phyloP scores from a whole-genome alignment of 805 yeast species.

The Zygoascus tannicola region DNA sequence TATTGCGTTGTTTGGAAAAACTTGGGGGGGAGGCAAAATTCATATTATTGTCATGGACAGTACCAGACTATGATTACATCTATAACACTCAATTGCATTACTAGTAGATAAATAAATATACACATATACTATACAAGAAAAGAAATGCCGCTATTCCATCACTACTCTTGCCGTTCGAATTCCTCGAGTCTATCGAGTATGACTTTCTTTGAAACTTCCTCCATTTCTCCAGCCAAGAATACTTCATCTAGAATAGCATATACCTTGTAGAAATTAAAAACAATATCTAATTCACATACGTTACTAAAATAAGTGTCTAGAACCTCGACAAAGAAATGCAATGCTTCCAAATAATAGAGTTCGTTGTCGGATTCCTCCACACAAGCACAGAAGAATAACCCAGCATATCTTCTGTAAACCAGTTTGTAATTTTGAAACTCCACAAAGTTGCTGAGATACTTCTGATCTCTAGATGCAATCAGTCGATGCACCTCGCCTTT shows the following conservation, averaged over 20 bases:
- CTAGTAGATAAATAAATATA: too few relatives aligned
- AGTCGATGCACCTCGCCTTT: conserved; percentile 66
- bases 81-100: too few relatives aligned
- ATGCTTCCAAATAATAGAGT: conserved; percentile 68
- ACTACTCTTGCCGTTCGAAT: conserved; percentile 52
- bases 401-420: conserved; percentile 86
- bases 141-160: background rate
- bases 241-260: conserved; percentile 79
- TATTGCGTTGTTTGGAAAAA: too few relatives aligned
- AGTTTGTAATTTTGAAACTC: conserved; percentile 59
- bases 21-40: too few relatives aligned
- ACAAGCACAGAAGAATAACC: conserved; percentile 78
- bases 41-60: too few relatives aligned
- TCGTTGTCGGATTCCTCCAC: conserved; percentile 77
- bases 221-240: conserved; percentile 82
- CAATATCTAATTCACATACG: conserved; percentile 89
- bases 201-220: conserved; percentile 67
- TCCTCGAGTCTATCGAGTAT: conserved; percentile 56
- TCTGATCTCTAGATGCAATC: conserved; percentile 75
- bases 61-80: too few relatives aligned
- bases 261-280: conserved; percentile 81
- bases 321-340: conserved; percentile 83
- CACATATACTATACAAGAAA: too few relatives aligned
- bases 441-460: conserved; percentile 72
- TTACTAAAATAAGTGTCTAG: conserved; percentile 78